A percentile compares a stretch with the other conserved stretches of the same genome.
Conservation (phyloP, 495 filamentous ascomycete genomes). For the Tuber microsphaerosporum region DNA sequence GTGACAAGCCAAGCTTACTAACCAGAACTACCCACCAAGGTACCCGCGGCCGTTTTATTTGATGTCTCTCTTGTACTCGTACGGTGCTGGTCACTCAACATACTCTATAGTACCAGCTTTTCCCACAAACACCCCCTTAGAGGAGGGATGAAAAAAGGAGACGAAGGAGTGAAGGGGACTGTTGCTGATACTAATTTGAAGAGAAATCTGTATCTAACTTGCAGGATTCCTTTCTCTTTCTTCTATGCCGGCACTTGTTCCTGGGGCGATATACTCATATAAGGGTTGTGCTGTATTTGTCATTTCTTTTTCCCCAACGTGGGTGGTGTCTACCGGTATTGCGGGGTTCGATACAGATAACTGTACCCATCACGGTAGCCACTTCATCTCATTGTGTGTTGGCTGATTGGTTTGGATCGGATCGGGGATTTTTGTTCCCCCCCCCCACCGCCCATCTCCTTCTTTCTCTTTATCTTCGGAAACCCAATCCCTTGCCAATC, state of each 20-base stretch:
- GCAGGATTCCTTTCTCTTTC: too few relatives aligned
- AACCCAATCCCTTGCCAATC: neutral
- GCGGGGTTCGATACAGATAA: neutral
- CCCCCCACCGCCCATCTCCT: neutral
- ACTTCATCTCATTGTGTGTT: neutral
- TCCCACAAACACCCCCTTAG: too few relatives aligned
- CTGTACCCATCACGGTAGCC: neutral
- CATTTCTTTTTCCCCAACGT: neutral
- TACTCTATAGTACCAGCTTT: too few relatives aligned
- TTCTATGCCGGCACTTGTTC: neutral
- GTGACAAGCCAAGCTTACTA: neutral
- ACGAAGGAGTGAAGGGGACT: too few relatives aligned
- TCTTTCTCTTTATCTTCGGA: neutral
- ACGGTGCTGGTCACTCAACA: too few relatives aligned
- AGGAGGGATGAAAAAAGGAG: neutral
- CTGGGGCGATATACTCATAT: neutral
- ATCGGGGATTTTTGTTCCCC: neutral
- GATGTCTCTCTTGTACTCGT: neutral
- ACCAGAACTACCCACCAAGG: constrained; percentile 3
- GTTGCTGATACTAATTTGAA: too few relatives aligned
- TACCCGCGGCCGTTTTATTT: neutral
- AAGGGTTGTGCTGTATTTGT: neutral
- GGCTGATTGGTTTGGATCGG: neutral
- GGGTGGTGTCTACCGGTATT: neutral
- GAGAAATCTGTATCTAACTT: too few relatives aligned